Evolutionary conservation across 2,329 filamentous ascomycete species (phyloP).

Genomic region (Colletotrichum cereale): DNA sequence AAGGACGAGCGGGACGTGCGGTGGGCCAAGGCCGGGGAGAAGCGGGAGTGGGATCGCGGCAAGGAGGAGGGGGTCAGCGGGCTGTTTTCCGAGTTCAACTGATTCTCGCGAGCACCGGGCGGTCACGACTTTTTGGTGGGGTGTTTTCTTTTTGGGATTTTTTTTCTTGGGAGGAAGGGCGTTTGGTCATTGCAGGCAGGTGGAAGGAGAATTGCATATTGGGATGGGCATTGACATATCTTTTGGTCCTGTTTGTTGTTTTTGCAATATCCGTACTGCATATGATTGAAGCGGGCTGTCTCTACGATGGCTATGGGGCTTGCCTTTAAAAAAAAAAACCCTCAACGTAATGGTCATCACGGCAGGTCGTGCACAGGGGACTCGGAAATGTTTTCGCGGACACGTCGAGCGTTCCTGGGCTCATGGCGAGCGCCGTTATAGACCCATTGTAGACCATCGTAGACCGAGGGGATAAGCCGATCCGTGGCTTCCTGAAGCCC

Average conservation of each 20-base stretch:
- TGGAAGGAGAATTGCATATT: not conserved
- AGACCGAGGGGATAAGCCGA: not conserved
- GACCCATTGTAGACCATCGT: not conserved
- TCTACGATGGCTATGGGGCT: not conserved
- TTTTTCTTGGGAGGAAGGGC: not conserved
- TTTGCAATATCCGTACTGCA: too few relatives aligned
- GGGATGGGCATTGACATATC: too few relatives aligned
- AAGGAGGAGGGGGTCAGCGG: constrained; percentile 52
- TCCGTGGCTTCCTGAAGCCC: not conserved
- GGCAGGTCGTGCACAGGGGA: not conserved
- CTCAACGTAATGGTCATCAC: too few relatives aligned
- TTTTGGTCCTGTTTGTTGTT: too few relatives aligned
- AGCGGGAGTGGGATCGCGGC: constrained; percentile 71
- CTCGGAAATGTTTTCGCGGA: not conserved
- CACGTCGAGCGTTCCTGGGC: not conserved
- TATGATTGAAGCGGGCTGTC: not conserved
- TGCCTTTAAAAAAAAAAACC: too few relatives aligned
- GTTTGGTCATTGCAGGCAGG: not conserved
- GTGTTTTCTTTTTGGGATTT: too few relatives aligned
- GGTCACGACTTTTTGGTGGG: not conserved
- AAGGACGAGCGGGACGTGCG: constrained; percentile 73
- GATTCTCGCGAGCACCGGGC: not conserved
- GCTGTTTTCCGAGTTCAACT: constrained; percentile 40
- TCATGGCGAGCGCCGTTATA: not conserved
- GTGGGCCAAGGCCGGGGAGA: constrained; percentile 79